A percentile compares a stretch with the other conserved stretches of the same genome.
Conservation (phyloP, 768 basidiomycete genomes). For the Dentipellis sp. region DNA sequence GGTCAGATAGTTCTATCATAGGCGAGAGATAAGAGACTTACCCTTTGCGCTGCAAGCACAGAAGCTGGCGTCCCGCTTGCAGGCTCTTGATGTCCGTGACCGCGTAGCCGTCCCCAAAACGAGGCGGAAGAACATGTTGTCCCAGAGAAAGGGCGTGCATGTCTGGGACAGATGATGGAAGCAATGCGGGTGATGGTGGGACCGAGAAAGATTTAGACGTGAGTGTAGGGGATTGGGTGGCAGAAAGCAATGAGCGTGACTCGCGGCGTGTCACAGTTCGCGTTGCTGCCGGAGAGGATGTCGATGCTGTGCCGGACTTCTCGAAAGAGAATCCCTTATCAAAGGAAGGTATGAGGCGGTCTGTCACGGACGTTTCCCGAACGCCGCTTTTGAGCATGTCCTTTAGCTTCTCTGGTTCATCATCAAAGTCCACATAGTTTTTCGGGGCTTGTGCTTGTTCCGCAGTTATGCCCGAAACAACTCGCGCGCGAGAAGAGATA, state of each 20-base stretch:
- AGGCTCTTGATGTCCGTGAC: slow-evolving; percentile 40
- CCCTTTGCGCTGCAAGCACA: slow-evolving; percentile 60
- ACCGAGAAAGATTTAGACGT: slow-evolving; percentile 4
- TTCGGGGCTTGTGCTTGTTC: slow-evolving; percentile 71
- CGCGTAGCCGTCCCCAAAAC: slow-evolving; percentile 26
- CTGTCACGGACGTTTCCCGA: slow-evolving; percentile 26
- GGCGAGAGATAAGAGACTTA: slow-evolving; percentile 22
- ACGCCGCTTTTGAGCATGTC: slow-evolving; percentile 54
- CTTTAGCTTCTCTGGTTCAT: slow-evolving; percentile 69
- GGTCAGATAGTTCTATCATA: neutral
- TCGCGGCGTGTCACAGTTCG: slow-evolving; percentile 19
- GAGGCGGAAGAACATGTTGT: slow-evolving; percentile 38
- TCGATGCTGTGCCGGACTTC: slow-evolving; percentile 9
- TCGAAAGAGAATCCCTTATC: slow-evolving; percentile 22
- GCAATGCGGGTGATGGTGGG: slow-evolving; percentile 2
- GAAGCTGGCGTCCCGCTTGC: slow-evolving; percentile 32
- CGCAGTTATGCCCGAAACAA: slow-evolving; percentile 63
- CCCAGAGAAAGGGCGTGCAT: slow-evolving; percentile 13
- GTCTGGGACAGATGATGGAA: slow-evolving; percentile 9
- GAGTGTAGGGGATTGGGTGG: slow-evolving; percentile 21
- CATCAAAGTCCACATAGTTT: slow-evolving; percentile 75
- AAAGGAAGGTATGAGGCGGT: slow-evolving; percentile 21
- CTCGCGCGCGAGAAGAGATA: slow-evolving; percentile 45
- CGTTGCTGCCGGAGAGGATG: slow-evolving; percentile 11
- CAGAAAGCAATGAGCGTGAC: slow-evolving; percentile 36